phyloP scores from a whole-genome alignment of 805 yeast species.

The Candida ulmi region DNA sequence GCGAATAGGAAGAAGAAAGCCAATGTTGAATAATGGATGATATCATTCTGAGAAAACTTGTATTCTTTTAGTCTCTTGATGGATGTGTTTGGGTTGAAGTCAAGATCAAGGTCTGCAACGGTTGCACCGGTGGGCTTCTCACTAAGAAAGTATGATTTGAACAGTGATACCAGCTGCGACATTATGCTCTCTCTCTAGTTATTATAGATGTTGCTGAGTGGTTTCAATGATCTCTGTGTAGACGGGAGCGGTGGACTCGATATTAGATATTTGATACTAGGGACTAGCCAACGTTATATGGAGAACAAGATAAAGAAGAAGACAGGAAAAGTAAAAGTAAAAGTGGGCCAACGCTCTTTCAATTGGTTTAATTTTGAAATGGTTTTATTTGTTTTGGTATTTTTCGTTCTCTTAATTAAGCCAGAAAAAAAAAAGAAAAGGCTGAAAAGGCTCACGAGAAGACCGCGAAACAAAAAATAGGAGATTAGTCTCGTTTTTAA shows the following conservation, averaged over 20 bases:
- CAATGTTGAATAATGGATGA: slow-evolving; percentile 45
- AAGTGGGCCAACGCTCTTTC: too few species aligned
- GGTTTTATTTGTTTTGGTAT: neutral
- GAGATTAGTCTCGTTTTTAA: too few species aligned
- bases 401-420: neutral
- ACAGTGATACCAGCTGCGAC: slow-evolving; percentile 26
- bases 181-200: neutral
- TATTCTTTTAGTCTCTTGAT: slow-evolving; percentile 37
- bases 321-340: too few species aligned
- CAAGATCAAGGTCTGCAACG: slow-evolving; percentile 46
- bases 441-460: neutral
- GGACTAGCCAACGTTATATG: too few species aligned
- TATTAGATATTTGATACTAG: too few species aligned
- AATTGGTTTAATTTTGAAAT: too few species aligned
- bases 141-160: slow-evolving; percentile 46
- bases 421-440: neutral
- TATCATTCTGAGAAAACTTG: slow-evolving; percentile 41
- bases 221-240: too few species aligned
- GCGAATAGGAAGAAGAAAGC: slow-evolving; percentile 51
- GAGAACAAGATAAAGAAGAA: too few species aligned
- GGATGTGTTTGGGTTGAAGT: slow-evolving; percentile 38
- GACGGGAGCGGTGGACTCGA: too few species aligned
- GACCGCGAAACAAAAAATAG: neutral
- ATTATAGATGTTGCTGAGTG: too few species aligned
- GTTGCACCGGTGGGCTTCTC: slow-evolving; percentile 45